A percentile compares a stretch with the other conserved stretches of the same genome.
These are phyloP conservation scores for Solanum chilense DNA, from an alignment of 257 asterid species.

Conservation along the genomic window DNA sequence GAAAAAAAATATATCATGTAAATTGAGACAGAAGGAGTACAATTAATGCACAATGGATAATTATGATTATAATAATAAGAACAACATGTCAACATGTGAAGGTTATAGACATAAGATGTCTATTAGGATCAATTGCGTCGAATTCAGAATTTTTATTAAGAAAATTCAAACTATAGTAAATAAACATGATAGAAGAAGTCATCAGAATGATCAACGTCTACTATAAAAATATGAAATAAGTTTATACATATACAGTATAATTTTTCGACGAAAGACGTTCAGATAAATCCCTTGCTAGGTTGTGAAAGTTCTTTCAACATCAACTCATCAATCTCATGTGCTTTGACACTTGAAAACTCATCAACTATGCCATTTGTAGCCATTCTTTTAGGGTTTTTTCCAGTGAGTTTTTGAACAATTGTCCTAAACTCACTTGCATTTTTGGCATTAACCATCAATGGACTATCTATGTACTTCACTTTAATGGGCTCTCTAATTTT, in stretches of 20 bases:
- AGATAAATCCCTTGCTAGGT: neutral
- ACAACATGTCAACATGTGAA: neutral
- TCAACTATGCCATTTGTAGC: neutral
- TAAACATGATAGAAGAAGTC: neutral
- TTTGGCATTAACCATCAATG: constrained; percentile 15
- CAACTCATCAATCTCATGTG: neutral
- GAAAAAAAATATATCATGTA: neutral
- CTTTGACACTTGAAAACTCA: neutral
- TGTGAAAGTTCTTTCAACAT: neutral
- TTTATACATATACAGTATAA: neutral
- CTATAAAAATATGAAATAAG: neutral
- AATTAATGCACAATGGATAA: neutral
- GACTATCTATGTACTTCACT: constrained; percentile 22
- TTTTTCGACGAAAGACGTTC: neutral
- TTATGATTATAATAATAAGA: neutral
- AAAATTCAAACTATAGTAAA: neutral
- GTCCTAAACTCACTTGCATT: constrained; percentile 16
- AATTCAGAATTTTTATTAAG: neutral
- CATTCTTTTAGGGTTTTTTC: constrained; percentile 1
- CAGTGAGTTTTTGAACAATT: constrained; percentile 26
- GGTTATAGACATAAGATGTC: neutral
- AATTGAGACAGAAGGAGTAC: neutral
- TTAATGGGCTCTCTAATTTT: constrained; percentile 5
- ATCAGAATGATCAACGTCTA: neutral
- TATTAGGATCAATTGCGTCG: neutral